These are phyloP conservation scores for Sporothrix phasma DNA, from an alignment of 2,329 filamentous ascomycete genomes.

Conservation along the genomic window DNA sequence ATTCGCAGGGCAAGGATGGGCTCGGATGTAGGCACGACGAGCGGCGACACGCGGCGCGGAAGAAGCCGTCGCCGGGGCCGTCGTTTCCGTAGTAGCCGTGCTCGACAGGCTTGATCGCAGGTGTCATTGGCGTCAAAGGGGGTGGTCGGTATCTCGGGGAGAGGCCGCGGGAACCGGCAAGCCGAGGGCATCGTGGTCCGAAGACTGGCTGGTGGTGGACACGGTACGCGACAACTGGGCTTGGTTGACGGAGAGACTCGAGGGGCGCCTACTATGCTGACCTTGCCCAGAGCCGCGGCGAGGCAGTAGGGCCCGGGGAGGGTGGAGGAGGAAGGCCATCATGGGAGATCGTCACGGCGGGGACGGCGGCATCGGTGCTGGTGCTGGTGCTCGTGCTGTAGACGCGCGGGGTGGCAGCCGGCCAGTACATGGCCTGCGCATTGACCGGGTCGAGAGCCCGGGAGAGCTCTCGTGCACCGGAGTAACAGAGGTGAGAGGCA, in stretches of 20 bases:
- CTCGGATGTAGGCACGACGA: slow-evolving; percentile 42
- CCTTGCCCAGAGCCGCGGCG: neutral
- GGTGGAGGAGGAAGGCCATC: slow-evolving; percentile 43
- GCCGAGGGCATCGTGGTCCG: slow-evolving; percentile 28
- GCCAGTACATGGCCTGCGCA: slow-evolving; percentile 70
- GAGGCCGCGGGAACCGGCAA: slow-evolving; percentile 25
- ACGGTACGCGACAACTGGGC: slow-evolving; percentile 6
- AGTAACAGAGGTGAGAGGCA: neutral
- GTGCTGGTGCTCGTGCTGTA: slow-evolving; percentile 68
- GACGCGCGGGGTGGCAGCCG: slow-evolving; percentile 71
- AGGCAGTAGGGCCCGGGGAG: slow-evolving; percentile 14
- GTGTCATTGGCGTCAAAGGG: slow-evolving; percentile 47
- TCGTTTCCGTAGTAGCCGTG: slow-evolving; percentile 35
- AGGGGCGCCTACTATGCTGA: slow-evolving; percentile 20
- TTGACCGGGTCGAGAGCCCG: slow-evolving; percentile 23
- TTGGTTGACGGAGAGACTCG: slow-evolving; percentile 12
- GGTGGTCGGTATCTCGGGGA: slow-evolving; percentile 34
- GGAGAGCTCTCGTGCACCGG: slow-evolving; percentile 26
- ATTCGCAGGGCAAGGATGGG: slow-evolving; percentile 65
- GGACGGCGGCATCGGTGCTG: slow-evolving; percentile 38
- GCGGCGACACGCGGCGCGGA: slow-evolving; percentile 17
- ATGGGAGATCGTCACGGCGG: slow-evolving; percentile 45
- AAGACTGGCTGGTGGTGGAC: slow-evolving; percentile 19
- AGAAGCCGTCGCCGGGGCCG: slow-evolving; percentile 23
- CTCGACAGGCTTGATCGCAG: slow-evolving; percentile 50